Evolutionary conservation across 1,284 basidiomycete genomes (phyloP).

Genomic region (Marasmius fiardii): DNA sequence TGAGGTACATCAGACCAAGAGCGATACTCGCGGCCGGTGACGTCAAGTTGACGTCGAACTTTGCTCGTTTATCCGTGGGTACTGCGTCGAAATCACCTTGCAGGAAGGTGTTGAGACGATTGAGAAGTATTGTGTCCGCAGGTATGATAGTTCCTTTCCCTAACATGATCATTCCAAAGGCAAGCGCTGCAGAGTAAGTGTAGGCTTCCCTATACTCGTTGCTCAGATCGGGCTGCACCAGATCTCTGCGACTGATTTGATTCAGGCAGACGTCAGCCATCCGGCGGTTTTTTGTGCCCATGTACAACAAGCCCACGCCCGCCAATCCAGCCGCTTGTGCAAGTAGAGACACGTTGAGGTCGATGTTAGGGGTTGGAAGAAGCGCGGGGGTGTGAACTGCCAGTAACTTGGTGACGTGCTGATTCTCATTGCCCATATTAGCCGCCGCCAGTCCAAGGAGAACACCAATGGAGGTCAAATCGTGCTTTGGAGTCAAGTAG

Average conservation of each 20-base stretch:
- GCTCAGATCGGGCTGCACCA: constrained; percentile 77
- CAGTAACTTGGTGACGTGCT: constrained; percentile 86
- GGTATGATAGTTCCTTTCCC: constrained; percentile 78
- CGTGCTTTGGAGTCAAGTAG: constrained; percentile 94
- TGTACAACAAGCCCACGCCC: constrained; percentile 87
- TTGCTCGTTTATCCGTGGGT: constrained; percentile 35
- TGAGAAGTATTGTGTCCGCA: constrained; percentile 70
- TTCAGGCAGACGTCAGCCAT: constrained; percentile 91
- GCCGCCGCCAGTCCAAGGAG: constrained; percentile 91
- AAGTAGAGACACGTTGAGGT: constrained; percentile 86
- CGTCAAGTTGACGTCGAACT: constrained; percentile 83
- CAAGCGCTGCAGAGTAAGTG: constrained; percentile 83
- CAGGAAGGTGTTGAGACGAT: constrained; percentile 65
- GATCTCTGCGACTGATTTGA: constrained; percentile 78
- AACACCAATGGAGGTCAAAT: constrained; percentile 90
- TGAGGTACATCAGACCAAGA: constrained; percentile 89
- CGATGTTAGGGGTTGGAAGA: constrained; percentile 82
- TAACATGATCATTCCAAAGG: constrained; percentile 96
- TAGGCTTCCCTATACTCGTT: constrained; percentile 91
- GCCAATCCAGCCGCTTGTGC: constrained; percentile 90
- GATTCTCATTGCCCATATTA: constrained; percentile 85
- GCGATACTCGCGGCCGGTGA: constrained; percentile 90
- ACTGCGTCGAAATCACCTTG: constrained; percentile 59
- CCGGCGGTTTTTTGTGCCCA: constrained; percentile 83
- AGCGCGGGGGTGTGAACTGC: constrained; percentile 93